Base-by-base conservation (phyloP, 2,329 filamentous ascomycete genomes). In the Talaromyces sp. region DNA sequence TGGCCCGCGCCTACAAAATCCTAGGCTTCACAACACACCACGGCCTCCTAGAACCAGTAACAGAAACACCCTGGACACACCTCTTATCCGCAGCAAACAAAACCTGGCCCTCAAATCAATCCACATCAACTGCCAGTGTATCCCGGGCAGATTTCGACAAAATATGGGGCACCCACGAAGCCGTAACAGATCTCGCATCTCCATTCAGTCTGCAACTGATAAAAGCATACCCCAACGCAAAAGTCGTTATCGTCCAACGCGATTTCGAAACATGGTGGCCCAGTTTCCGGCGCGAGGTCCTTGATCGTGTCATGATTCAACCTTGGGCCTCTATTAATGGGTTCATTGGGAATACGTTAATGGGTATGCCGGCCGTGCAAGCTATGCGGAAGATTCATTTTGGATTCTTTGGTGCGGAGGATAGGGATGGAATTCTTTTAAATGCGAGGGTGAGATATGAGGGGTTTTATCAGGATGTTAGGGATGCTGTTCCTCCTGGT, bases 351-450 rank as follows among this genome's bases (percentile, higher is more conserved):
- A 10, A 48, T 39, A 19, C 43, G 2, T n/a, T n/a, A n/a, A 52
- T 48, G 44, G 44, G 50, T 0, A 43, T 52, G 5, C 50, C 50
- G 8, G 50, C 50, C 7, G 50, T 52, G 30, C 50, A 47, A 32
- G 50, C 50, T 5, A 52, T 52, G 50, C 29, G 50, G 16, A 52
- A 52, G 44, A 52, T 48, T 24, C 50, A 52, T 48, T 47, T 52
- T 39, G 50, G 50, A 2, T 52, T 52, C 24, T 52, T 52, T 9
- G 37, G 44, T 17, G 50, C 50, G 3, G 17, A 44, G 10, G 29
- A 8, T 17, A 29, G 40, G 24, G 20, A 33, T 10, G 44, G 32
- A 39, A 52, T 52, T 39, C 32, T 42, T 4, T 16, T 19, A 5
- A 41, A 40, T 17, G 44, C 44, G 37, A 42, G 19, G 27, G 9